These are phyloP conservation scores for Stephania cephalantha DNA, from an alignment of 164 flowering plant genomes.

Conservation along the genomic window DNA sequence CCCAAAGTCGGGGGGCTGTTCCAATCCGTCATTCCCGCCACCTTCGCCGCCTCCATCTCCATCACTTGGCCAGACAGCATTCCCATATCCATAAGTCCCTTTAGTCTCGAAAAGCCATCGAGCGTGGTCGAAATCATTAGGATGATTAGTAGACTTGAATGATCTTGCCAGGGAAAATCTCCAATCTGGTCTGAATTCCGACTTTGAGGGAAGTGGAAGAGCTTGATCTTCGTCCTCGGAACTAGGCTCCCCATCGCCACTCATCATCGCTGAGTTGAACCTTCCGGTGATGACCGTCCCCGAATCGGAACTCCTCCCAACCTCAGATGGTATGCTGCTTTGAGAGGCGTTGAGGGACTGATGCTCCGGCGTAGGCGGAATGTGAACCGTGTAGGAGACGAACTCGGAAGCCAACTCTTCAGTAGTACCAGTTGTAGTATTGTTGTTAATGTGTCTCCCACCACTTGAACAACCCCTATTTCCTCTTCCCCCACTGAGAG, in stretches of 20 bases:
- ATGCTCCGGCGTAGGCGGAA: conserved; percentile 82
- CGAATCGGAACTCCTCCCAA: conserved; percentile 36
- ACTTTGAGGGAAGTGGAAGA: conserved; percentile 54
- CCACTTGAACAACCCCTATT: conserved; percentile 27
- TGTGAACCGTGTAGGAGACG: conserved; percentile 70
- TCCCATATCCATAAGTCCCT: conserved; percentile 93
- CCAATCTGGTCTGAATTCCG: conserved; percentile 37
- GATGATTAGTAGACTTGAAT: conserved; percentile 48
- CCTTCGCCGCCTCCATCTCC: conserved; percentile 49
- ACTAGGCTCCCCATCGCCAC: conserved; percentile 20
- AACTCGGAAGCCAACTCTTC: conserved; percentile 42
- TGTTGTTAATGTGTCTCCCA: conserved; percentile 40
- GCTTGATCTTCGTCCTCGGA: conserved; percentile 67
- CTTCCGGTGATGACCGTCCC: conserved; percentile 59
- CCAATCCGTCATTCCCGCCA: conserved; percentile 40
- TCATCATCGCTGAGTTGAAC: conserved; percentile 49
- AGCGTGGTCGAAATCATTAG: conserved; percentile 69
- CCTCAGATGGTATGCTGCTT: conserved; percentile 28
- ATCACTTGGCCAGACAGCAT: conserved; percentile 87
- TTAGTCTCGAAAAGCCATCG: conserved; percentile 83
- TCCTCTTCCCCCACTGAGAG: conserved; percentile 33
- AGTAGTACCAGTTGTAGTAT: neutral
- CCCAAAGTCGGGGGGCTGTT: conserved; percentile 66
- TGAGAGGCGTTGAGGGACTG: conserved; percentile 39
- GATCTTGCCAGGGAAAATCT: conserved; percentile 69